These are phyloP conservation scores for Ajuga chamaepitys DNA, from an alignment of 257 asterid species.

Conservation along the genomic window DNA sequence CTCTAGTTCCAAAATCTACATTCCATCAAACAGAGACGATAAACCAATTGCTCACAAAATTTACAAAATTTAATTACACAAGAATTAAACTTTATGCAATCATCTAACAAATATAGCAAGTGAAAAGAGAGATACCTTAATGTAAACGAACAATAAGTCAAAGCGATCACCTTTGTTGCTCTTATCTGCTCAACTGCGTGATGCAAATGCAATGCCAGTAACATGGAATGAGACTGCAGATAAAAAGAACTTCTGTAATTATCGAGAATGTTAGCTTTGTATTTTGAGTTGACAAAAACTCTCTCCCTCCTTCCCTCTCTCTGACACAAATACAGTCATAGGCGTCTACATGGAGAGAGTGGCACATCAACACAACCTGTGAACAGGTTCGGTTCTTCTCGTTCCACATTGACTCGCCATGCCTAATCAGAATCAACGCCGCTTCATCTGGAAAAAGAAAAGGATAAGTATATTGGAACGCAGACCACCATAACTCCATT, in stretches of 20 bases:
- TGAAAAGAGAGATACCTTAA: conserved; percentile 43
- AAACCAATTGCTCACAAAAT: conserved; percentile 5
- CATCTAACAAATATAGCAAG: background rate
- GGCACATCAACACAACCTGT: conserved; percentile 99
- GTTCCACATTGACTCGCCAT: conserved; percentile 99
- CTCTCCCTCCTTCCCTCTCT: too few relatives aligned
- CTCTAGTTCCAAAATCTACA: conserved; percentile 78
- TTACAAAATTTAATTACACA: background rate
- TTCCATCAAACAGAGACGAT: conserved; percentile 12
- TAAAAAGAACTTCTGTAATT: too few relatives aligned
- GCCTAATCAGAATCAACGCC: conserved; percentile 86
- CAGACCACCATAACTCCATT: background rate
- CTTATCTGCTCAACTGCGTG: conserved; percentile 90
- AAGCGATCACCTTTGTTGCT: conserved; percentile 77
- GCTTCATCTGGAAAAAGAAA: conserved; percentile 57
- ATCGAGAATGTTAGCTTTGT: too few relatives aligned
- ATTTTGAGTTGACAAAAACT: too few relatives aligned
- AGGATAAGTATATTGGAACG: background rate
- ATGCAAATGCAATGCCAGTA: conserved; percentile 14
- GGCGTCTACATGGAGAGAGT: too few relatives aligned
- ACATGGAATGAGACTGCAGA: background rate
- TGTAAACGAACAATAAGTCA: conserved; percentile 67
- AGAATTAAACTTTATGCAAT: background rate
- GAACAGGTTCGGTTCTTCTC: conserved; percentile 95
- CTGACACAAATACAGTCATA: too few relatives aligned